A percentile compares a stretch with the other conserved stretches of the same genome.
Evolutionary conservation across 352 stramenopile genomes (phyloP).

Genomic region (Elongisporangium prolatum): DNA sequence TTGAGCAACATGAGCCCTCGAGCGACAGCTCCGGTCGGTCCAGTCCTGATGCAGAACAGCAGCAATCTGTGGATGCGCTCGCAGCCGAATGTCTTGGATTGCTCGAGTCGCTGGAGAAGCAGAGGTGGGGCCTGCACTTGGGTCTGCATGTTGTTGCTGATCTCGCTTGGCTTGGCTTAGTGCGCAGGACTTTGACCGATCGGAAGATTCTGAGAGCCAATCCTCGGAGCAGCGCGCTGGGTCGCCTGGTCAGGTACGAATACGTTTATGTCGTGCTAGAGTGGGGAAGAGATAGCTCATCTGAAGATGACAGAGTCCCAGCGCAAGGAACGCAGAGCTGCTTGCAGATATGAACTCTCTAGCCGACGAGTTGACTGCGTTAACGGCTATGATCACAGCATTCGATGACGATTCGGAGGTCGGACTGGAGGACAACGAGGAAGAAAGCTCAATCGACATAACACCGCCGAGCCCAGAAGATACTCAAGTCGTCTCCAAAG

Average conservation of each 20-base stretch:
- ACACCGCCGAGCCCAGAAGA: neutral
- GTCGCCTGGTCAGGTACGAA: neutral
- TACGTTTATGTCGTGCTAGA: neutral
- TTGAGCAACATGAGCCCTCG: neutral
- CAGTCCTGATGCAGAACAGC: neutral
- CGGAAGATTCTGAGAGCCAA: neutral
- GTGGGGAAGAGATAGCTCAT: neutral
- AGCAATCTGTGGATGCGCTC: neutral
- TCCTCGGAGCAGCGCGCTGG: neutral
- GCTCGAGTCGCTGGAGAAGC: neutral
- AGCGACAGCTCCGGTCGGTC: neutral
- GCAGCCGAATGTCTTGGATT: neutral
- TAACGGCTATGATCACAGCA: constrained; percentile 8
- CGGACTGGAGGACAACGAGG: neutral
- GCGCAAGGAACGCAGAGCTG: constrained; percentile 1
- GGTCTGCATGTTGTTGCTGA: too few species aligned
- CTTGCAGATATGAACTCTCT: constrained; percentile 10
- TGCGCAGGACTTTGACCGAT: too few species aligned
- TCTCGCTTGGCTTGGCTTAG: neutral
- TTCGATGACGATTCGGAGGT: constrained; percentile 3
- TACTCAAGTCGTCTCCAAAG: neutral
- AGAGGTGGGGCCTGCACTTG: neutral
- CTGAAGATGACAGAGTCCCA: neutral
- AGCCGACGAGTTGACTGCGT: constrained; percentile 15
- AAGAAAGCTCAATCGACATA: neutral